A percentile compares a stretch with the other conserved stretches of the same genome.
phyloP scores from a whole-genome alignment of 2,329 filamentous ascomycete genomes.

The Exophiala aquamarina region DNA sequence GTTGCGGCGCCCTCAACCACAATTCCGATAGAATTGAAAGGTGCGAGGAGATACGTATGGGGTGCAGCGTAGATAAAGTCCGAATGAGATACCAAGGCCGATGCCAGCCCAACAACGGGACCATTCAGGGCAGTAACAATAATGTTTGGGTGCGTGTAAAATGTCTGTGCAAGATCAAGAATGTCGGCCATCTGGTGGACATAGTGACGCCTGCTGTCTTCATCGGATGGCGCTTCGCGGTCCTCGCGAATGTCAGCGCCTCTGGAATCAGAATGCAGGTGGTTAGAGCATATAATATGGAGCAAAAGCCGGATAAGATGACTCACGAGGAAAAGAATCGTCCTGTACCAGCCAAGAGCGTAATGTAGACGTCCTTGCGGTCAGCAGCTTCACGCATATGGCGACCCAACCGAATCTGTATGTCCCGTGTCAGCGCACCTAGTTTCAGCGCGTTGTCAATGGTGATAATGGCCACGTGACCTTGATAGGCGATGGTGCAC shows the following conservation, averaged over 20 bases:
- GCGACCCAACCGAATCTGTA: background rate
- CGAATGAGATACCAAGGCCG: slow-evolving; percentile 70
- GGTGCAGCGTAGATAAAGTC: slow-evolving; percentile 81
- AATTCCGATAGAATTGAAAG: slow-evolving; percentile 76
- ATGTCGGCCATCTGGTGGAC: slow-evolving; percentile 65
- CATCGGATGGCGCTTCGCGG: background rate
- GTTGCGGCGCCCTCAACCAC: slow-evolving; percentile 77
- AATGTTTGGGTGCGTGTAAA: slow-evolving; percentile 83
- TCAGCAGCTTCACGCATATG: slow-evolving; percentile 68
- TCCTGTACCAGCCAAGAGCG: slow-evolving; percentile 73
- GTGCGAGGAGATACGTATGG: slow-evolving; percentile 72
- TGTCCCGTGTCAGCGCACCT: background rate
- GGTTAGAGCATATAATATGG: background rate
- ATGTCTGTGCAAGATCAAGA: slow-evolving; percentile 76
- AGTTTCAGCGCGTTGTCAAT: background rate
- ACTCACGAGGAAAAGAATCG: slow-evolving; percentile 73
- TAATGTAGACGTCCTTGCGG: slow-evolving; percentile 72
- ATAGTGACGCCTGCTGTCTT: background rate
- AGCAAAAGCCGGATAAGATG: slow-evolving; percentile 5
- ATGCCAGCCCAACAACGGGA: slow-evolving; percentile 74
- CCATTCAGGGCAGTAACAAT: slow-evolving; percentile 81
- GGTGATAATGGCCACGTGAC: background rate
- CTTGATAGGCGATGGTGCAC: background rate
- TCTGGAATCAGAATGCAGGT: background rate
- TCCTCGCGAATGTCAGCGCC: background rate